Evolutionary conservation across 1,139 yeast species (phyloP), one percentile per base, ranked within the genome.

Genomic region (Lodderomyces metapsilosis): DNA sequence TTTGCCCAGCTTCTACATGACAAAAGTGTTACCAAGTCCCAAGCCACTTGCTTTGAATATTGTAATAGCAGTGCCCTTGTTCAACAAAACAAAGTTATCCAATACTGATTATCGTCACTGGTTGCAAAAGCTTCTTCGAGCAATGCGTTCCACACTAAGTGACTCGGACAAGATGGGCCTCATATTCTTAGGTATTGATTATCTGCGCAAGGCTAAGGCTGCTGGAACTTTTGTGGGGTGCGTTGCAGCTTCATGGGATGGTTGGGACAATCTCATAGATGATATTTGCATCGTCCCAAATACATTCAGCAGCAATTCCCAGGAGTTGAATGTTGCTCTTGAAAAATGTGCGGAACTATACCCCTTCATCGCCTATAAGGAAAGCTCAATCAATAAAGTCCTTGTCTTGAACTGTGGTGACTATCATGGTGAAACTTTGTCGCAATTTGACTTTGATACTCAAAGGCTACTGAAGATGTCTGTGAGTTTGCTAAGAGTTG

Each of bases 161-260:
- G 56, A 63, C 0, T 52, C 57, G n/a, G 88, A 82, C 54, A 67
- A 64, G 37, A 53, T 82, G 9, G 86, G 85, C 0, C 49, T 82
- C 20, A 74, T 82, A 0, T 64, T 80, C 32, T 58, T 78, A 15
- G 85, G 85, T 1, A 63, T 70, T 41, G 71, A 76, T 50, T 71
- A 76, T 1, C 44, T 49, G 1, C 62, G 69, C 15, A 60, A 43
- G 31, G 58, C 64, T 2, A 52, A 68, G 5, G 54, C 61, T 21
- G 56, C 61, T 31, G 82, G 83, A 0, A 68, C 78, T 9, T 82
- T 76, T 52, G 65, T 78, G 42, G 86, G 87, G 0, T 75, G 80
- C 52, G 68, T 71, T 3, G 59, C 65, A 13, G 61, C 68, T n/a
- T 48, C 53, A 2, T 82, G 87, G 87, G 64, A 66, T 21, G 84